Conservation (phyloP, 2,329 filamentous ascomycete species). For the Ceratocystis colombiana region DNA sequence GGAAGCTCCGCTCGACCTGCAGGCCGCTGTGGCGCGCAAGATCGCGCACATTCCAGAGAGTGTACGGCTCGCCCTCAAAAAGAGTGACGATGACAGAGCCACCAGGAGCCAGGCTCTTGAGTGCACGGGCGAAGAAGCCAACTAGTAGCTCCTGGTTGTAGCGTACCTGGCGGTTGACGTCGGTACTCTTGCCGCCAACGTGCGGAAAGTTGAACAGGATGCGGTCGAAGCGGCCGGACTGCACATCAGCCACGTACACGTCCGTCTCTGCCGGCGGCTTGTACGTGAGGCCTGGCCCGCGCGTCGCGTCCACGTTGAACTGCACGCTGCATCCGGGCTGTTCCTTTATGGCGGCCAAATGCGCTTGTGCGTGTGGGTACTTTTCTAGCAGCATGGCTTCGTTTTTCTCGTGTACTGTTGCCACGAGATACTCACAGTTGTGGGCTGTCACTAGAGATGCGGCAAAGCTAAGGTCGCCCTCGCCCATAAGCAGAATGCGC, state of each 20-base stretch:
- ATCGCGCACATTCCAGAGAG: conserved; percentile 88
- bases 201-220: conserved; percentile 97
- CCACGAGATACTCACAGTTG: conserved; percentile 55
- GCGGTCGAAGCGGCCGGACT: conserved; percentile 52
- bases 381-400: conserved; percentile 53
- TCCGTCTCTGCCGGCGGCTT: conserved; percentile 30
- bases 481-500: conserved; percentile 64
- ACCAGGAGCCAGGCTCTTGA: conserved; percentile 38
- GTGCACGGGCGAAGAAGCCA: conserved; percentile 51
- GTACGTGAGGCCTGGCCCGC: conserved; percentile 41
- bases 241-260: conserved; percentile 15
- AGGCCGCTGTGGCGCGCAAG: conserved; percentile 68
- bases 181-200: conserved; percentile 80
- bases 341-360: conserved; percentile 43
- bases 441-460: conserved; percentile 56
- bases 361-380: conserved; percentile 58
- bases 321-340: conserved; percentile 37
- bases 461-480: conserved; percentile 73
- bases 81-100: conserved; percentile 69
- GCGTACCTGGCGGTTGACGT: conserved; percentile 88
- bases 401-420: conserved; percentile 56
- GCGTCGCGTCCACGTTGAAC: conserved; percentile 59
- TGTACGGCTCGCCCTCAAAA: conserved; percentile 91
- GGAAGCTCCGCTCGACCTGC: conserved; percentile 58
- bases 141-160: conserved; percentile 76